A percentile compares a stretch with the other conserved stretches of the same genome.
These are phyloP conservation scores for Fraxinus ornus DNA, from an alignment of 305 asterid species.

Conservation along the genomic window DNA sequence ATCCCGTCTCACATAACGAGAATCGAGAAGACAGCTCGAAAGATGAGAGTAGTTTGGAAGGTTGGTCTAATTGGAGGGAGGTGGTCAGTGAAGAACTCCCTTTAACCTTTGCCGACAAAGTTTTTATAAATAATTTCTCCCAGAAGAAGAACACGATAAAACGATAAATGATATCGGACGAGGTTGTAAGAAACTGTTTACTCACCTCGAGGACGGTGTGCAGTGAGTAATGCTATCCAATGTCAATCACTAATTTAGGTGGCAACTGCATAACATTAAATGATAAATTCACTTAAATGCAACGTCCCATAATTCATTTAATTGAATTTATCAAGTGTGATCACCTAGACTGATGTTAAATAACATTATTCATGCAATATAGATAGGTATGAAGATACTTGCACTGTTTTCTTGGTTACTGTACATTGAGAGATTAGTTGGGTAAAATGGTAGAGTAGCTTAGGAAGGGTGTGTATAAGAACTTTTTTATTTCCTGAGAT, in stretches of 20 bases:
- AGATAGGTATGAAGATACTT: not conserved
- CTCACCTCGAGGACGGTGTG: not conserved
- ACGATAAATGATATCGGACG: not conserved
- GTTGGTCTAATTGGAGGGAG: constrained; percentile 34
- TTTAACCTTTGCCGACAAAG: constrained; percentile 46
- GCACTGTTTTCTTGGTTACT: not conserved
- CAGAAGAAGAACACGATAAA: constrained; percentile 20
- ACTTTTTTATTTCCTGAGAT: not conserved
- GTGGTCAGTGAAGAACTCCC: constrained; percentile 40
- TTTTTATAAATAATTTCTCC: constrained; percentile 32
- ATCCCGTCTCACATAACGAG: not conserved
- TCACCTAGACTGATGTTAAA: not conserved
- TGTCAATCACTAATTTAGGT: not conserved
- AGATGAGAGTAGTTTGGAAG: constrained; percentile 20
- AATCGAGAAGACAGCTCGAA: constrained; percentile 28
- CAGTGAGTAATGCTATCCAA: not conserved
- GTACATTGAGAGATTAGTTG: not conserved
- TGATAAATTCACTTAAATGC: not conserved
- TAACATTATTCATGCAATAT: not conserved
- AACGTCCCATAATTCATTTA: not conserved
- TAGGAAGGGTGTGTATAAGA: not conserved
- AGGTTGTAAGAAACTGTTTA: not conserved
- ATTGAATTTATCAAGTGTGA: not conserved
- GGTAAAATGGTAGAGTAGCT: not conserved
- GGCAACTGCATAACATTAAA: not conserved